Evolutionary conservation across 345 rosid genomes (phyloP), one percentile per base, ranked within the genome.

Genomic region (Erucastrum elatum): DNA sequence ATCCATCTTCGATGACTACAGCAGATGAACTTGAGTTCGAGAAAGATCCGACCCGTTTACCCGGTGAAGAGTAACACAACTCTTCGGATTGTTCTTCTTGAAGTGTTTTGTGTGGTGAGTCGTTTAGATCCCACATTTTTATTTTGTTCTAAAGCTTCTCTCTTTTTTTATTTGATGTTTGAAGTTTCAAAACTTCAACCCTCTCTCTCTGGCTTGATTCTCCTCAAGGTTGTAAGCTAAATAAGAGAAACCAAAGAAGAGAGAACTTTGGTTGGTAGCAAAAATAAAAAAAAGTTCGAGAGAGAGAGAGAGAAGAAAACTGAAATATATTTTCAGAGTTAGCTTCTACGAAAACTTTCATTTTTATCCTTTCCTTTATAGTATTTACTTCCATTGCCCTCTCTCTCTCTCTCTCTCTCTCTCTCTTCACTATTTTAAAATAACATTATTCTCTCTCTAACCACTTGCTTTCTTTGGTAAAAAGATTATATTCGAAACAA

Each of bases 21-120:
- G 93, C 96, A 64, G 99, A 95, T 2, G 98, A 95, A 79, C 96
- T 87, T 87, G 84, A 81, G 31, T 72, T 81, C 1, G 98, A 93
- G 12, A 86, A 75, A 81, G 98, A 93, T 83, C 91, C 94, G 82
- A 91, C 90, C 85, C 89, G 85, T 85, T 94, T 94, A 2, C 90
- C 90, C 73, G 88, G 91, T 15, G 98, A 93, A 3, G 86, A 74
- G 77, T 96, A 93, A 76, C 92, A 85, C 70, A 91, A 87, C 79
- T 84, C 96, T 75, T 86, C 96, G 2, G 81, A 67, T 81, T 76
- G 75, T 71, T 72, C 81, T 72, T 71, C 84, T 84, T 80, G 81
- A 83, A 87, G 2, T 90, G 88, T 74, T 8, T 69, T 75, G 41
- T 80, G 51, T n/a, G 69, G 83, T 59, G 84, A 53, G 63, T 77